phyloP scores from a whole-genome alignment of 2,329 filamentous ascomycete genomes.

The Trichophyton simii region DNA sequence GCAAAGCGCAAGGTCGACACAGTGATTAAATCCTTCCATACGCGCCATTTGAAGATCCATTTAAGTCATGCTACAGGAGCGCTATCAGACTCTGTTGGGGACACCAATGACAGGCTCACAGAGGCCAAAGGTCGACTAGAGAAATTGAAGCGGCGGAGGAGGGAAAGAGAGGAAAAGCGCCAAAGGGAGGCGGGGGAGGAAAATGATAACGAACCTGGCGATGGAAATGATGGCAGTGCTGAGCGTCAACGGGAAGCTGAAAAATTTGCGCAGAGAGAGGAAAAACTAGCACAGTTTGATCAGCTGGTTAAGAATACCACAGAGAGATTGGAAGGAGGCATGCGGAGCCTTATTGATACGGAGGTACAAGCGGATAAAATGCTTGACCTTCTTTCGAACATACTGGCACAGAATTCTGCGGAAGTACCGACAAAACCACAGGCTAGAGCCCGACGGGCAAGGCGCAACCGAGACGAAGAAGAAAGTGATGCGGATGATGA shows the following conservation, averaged over 20 bases:
- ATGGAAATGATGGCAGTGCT: background rate
- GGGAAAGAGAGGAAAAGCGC: constrained; percentile 7
- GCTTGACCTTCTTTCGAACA: constrained; percentile 31
- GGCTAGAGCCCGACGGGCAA: constrained; percentile 23
- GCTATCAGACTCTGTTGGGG: constrained; percentile 39
- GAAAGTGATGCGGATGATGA: constrained; percentile 12
- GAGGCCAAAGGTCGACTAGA: constrained; percentile 29
- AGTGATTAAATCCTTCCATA: constrained; percentile 32
- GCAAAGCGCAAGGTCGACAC: constrained; percentile 36
- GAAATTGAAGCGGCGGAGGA: constrained; percentile 23
- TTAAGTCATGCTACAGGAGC: constrained; percentile 35
- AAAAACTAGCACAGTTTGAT: constrained; percentile 31
- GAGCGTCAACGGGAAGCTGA: constrained; percentile 17
- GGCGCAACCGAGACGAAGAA: constrained; percentile 17
- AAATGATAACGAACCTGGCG: background rate
- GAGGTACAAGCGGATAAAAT: constrained; percentile 36
- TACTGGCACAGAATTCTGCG: constrained; percentile 19
- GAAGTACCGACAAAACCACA: constrained; percentile 15
- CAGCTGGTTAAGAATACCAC: constrained; percentile 41
- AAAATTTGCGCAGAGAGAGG: constrained; percentile 26
- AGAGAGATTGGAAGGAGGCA: constrained; percentile 43
- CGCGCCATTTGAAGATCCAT: constrained; percentile 37
- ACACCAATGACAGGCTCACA: constrained; percentile 44
- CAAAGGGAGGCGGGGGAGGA: background rate
- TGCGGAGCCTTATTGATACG: constrained; percentile 48